Evolutionary conservation across 2,329 filamentous ascomycete species (phyloP).

Genomic region (Pseudopyrenochaeta lycopersici): DNA sequence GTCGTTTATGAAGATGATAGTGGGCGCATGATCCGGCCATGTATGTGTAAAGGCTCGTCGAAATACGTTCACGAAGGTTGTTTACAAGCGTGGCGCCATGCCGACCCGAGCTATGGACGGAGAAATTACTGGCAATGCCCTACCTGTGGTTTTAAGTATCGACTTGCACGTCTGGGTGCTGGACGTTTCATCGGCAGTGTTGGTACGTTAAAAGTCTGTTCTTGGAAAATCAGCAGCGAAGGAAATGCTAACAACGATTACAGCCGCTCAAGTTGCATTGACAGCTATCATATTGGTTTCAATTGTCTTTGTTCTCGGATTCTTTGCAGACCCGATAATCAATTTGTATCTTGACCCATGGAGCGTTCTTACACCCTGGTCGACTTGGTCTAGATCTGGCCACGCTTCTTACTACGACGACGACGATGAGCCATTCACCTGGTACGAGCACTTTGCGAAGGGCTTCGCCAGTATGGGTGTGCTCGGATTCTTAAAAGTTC

Average conservation of each 20-base stretch:
- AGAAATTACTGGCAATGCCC: conserved; percentile 88
- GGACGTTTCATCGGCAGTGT: conserved; percentile 66
- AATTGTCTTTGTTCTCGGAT: conserved; percentile 84
- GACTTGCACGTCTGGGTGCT: conserved; percentile 79
- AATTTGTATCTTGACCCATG: conserved; percentile 84
- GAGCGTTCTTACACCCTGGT: conserved; percentile 50
- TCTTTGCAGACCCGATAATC: conserved; percentile 91
- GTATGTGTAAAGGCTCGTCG: conserved; percentile 90
- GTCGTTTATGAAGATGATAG: conserved; percentile 79
- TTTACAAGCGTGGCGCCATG: conserved; percentile 80
- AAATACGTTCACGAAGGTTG: conserved; percentile 96
- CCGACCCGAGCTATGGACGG: conserved; percentile 69
- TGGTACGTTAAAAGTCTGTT: conserved; percentile 38
- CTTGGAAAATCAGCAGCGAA: background rate
- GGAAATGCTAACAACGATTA: conserved; percentile 18
- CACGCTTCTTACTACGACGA: conserved; percentile 35
- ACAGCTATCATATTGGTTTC: conserved; percentile 76
- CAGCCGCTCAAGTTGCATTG: conserved; percentile 70
- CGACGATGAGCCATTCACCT: conserved; percentile 61
- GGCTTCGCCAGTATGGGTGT: conserved; percentile 90
- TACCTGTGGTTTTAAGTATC: conserved; percentile 86
- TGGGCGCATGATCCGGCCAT: conserved; percentile 83
- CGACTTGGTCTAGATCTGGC: conserved; percentile 22
- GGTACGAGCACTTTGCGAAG: conserved; percentile 86
- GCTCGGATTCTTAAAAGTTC: conserved; percentile 82